Evolutionary conservation across 305 asterid species (phyloP).

Genomic region (Nicotiana rustica): DNA sequence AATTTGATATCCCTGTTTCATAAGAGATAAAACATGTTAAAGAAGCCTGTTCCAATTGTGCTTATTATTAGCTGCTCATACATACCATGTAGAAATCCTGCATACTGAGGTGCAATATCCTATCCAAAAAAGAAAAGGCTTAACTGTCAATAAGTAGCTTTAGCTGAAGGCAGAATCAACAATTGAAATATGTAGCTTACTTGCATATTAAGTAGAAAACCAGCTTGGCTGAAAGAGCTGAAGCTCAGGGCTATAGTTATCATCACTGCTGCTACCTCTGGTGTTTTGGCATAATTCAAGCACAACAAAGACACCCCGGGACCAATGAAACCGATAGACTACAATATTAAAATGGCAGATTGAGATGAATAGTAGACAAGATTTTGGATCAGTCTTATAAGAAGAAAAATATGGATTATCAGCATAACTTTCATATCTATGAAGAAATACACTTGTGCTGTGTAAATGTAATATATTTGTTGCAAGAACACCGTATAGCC

Average conservation of each 20-base stretch:
- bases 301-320: conserved; percentile 84
- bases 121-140: conserved; percentile 41
- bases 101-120: conserved; percentile 93
- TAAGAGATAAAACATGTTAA: neutral
- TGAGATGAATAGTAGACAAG: neutral
- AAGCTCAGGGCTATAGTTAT: conserved; percentile 80
- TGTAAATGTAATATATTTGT: neutral
- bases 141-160: neutral
- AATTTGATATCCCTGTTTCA: conserved; percentile 81
- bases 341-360: conserved; percentile 19
- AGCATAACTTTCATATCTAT: neutral
- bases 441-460: neutral
- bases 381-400: neutral
- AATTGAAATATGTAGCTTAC: conserved; percentile 50
- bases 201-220: conserved; percentile 90
- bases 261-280: conserved; percentile 64
- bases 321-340: conserved; percentile 94
- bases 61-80: neutral
- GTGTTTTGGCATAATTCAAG: conserved; percentile 78
- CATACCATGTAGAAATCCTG: conserved; percentile 91
- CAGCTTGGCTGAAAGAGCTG: conserved; percentile 96
- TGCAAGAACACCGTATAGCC: neutral
- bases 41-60: too few species aligned
- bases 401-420: neutral
- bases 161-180: conserved; percentile 4